These are phyloP conservation scores for Lichtheimia hyalospora DNA, from an alignment of 371 early-diverging fungal genomes.

Conservation along the genomic window DNA sequence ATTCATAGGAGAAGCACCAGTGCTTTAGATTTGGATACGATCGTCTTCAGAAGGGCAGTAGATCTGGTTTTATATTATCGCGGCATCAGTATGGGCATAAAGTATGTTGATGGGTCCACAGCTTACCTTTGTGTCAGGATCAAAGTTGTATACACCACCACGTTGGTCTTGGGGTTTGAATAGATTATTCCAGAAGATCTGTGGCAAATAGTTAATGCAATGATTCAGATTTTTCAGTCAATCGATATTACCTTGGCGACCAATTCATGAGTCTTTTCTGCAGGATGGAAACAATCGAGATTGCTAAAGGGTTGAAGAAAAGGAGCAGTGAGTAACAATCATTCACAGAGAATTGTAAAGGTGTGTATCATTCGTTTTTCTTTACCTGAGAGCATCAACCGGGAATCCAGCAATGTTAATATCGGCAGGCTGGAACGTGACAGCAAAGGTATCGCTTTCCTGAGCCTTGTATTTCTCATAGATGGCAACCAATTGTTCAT, in stretches of 20 bases:
- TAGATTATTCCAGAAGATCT: slow-evolving; percentile 16
- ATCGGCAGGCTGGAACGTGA: slow-evolving; percentile 5
- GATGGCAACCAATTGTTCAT: slow-evolving; percentile 4
- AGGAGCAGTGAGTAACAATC: background rate
- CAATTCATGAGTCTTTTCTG: slow-evolving; percentile 9
- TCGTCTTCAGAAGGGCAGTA: slow-evolving; percentile 19
- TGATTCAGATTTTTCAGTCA: background rate
- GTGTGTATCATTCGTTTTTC: background rate
- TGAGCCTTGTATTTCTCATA: slow-evolving; percentile 11
- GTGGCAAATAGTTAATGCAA: background rate
- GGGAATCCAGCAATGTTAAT: slow-evolving; percentile 12
- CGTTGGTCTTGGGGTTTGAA: slow-evolving; percentile 5
- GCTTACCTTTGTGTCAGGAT: background rate
- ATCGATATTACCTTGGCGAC: slow-evolving; percentile 10
- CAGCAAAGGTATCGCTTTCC: slow-evolving; percentile 9
- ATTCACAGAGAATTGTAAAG: background rate
- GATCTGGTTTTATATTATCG: slow-evolving; percentile 6
- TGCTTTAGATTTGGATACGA: slow-evolving; percentile 6
- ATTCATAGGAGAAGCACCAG: no score
- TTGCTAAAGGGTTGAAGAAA: slow-evolving; percentile 2
- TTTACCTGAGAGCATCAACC: slow-evolving; percentile 9
- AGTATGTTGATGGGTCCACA: slow-evolving; percentile 11
- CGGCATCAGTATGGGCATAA: background rate
- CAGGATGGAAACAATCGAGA: slow-evolving; percentile 21
- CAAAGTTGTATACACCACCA: background rate